phyloP scores from a whole-genome alignment of 169 alveolate genomes.

The Cryptosporidium andersoni region DNA sequence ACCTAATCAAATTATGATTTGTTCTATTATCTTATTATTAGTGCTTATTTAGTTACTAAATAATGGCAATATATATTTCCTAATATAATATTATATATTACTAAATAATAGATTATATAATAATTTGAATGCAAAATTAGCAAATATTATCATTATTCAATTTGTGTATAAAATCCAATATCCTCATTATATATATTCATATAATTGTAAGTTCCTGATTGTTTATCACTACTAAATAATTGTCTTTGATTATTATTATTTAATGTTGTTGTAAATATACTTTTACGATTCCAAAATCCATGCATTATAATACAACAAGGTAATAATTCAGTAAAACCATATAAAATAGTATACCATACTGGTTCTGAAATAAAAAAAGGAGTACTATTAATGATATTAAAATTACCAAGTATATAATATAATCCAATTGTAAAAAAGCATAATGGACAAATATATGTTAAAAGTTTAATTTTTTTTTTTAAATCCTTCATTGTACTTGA shows the following conservation, averaged over 20 bases:
- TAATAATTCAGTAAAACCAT: neutral
- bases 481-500: conserved; percentile 2
- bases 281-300: conserved; percentile 53
- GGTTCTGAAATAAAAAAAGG: neutral
- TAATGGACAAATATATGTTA: conserved; percentile 47
- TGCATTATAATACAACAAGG: conserved; percentile 24
- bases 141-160: neutral
- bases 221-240: neutral
- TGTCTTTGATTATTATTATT: neutral
- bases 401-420: neutral
- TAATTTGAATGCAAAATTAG: neutral
- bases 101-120: neutral
- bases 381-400: neutral
- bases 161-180: conserved; percentile 20
- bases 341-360: conserved; percentile 8
- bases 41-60: too few relatives aligned
- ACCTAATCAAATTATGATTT: too few relatives aligned
- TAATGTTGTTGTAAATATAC: neutral
- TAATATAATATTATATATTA: too few relatives aligned
- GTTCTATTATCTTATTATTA: too few relatives aligned
- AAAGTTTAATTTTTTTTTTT: conserved; percentile 24
- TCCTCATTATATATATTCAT: neutral
- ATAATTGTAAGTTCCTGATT: neutral
- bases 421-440: conserved; percentile 7
- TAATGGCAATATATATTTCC: too few relatives aligned